phyloP scores from a whole-genome alignment of 23 red algal species.

The Gracilariopsis chorda region DNA sequence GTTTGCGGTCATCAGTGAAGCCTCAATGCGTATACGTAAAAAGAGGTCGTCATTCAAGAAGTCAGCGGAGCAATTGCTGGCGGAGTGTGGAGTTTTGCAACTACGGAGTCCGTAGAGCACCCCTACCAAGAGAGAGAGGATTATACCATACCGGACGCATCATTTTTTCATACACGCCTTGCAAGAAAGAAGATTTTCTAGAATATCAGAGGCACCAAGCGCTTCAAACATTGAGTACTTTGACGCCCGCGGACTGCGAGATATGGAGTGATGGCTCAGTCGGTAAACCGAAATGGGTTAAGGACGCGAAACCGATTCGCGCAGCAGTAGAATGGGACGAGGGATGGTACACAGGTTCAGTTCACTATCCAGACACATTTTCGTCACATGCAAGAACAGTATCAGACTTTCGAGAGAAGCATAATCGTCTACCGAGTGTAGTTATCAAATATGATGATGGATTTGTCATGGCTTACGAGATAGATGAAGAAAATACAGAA shows the following conservation, averaged over 20 bases:
- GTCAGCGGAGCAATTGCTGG: background rate
- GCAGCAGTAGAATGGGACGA: background rate
- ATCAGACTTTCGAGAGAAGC: background rate
- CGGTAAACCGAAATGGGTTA: background rate
- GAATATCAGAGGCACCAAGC: background rate
- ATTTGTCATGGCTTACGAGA: background rate
- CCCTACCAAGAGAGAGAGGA: background rate
- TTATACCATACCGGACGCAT: background rate
- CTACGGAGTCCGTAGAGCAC: background rate
- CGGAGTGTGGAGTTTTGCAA: background rate
- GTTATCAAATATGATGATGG: background rate
- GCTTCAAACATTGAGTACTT: background rate
- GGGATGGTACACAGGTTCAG: background rate
- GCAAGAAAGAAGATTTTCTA: background rate
- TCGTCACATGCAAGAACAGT: background rate
- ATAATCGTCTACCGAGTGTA: background rate
- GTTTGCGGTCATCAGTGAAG: background rate
- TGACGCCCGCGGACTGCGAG: background rate
- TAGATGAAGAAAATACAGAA: too few relatives aligned
- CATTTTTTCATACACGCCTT: background rate
- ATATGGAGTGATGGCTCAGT: background rate
- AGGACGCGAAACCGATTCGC: background rate
- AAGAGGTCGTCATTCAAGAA: background rate
- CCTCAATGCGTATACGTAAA: background rate
- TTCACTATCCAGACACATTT: background rate